Conservation (phyloP, 345 rosid genomes). For the Brassica napus region DNA sequence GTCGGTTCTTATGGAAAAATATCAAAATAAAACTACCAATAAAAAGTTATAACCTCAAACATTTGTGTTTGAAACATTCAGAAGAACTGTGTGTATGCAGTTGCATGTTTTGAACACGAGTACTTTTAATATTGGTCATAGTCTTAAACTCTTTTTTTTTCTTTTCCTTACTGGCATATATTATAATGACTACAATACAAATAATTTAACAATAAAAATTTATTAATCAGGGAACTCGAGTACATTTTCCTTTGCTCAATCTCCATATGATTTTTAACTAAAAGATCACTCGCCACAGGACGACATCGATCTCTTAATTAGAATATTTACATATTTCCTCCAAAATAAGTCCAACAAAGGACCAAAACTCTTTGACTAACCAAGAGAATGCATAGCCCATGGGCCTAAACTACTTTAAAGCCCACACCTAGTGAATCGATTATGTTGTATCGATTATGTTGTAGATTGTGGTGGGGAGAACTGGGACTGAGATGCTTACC, state of each 20-base stretch:
- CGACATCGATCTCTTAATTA: not conserved
- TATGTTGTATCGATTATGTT: constrained; percentile 13
- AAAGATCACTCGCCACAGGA: not conserved
- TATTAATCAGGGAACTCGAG: not conserved
- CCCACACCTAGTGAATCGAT: not conserved
- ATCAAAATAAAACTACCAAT: not conserved
- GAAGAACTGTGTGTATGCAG: not conserved
- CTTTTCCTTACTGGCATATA: not conserved
- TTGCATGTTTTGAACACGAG: not conserved
- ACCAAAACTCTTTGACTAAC: not conserved
- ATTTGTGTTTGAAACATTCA: not conserved
- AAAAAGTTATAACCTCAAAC: not conserved
- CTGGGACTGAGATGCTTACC: constrained; percentile 86
- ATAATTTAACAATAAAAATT: not conserved
- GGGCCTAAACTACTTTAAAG: not conserved
- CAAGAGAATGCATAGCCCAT: not conserved
- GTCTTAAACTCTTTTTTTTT: not conserved
- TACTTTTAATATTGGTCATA: not conserved
- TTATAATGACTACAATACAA: not conserved
- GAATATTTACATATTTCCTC: not conserved
- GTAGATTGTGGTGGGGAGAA: constrained; percentile 93
- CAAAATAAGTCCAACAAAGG: not conserved
- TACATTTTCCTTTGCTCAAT: not conserved
- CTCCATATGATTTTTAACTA: not conserved
- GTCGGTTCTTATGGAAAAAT: not conserved